Evolutionary conservation across 306 rosid species (phyloP), one percentile per base, ranked within the genome.

Genomic region (Cucurbita moschata): DNA sequence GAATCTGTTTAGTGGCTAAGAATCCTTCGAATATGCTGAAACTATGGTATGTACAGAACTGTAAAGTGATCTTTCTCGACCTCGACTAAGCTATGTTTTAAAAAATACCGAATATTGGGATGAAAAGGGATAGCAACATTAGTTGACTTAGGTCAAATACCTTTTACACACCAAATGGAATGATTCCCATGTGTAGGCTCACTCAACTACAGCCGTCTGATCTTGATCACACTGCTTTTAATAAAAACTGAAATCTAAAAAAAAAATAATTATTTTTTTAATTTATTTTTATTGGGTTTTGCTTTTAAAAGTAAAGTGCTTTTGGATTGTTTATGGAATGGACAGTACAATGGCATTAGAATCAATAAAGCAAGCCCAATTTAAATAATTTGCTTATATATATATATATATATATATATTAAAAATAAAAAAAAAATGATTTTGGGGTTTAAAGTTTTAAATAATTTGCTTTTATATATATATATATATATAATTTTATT

Each of bases 241-340:
- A 39, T 42, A 43, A 21, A 6, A 42, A 43, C 54, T 66, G 38
- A 66, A 43, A 8, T 35, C 14, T 0, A 1, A 26, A 26, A 26
- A 26, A 26, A 1, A 26, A 30, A 30, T 30, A 30, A 30, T 30
- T 30, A 2, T 2, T 30, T 26, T 30, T 30, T 30, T 30, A 30
- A 30, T 30, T 30, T 30, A 2, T 30, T 30, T 30, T 30, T 3
- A 12, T 40, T 12, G 65, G 38, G 21, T 1, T 4, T 39, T 49
- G 59, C 58, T 85, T 86, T 90, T 80, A 64, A 90, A 88, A 88
- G 92, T 81, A 18, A 52, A 75, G 4, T 77, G 75, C 91, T 86
- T 87, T 88, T 77, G 79, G 81, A 78, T 82, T 78, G 83, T 81
- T 82, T 80, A 79, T 76, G 80, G 67, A 72, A 75, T 76, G 80